These are phyloP conservation scores for Arachnopeziza araneosa DNA, from an alignment of 2,329 filamentous ascomycete genomes.

Conservation along the genomic window DNA sequence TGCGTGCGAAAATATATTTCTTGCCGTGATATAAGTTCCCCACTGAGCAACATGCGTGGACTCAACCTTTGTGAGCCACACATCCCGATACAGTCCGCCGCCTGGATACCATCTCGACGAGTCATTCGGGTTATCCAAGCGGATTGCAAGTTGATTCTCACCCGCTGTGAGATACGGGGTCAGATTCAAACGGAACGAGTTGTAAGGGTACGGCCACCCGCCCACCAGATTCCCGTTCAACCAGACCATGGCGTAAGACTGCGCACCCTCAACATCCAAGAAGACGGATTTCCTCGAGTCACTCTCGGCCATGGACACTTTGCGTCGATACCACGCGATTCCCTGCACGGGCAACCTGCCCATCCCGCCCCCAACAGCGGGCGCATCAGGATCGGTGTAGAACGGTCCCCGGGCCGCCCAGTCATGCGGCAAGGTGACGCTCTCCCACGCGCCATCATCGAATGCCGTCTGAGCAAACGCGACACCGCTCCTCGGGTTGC, in stretches of 20 bases:
- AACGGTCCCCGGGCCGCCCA: constrained; percentile 46
- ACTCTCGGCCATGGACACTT: constrained; percentile 32
- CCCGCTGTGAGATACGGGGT: constrained; percentile 37
- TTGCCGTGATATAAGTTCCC: constrained; percentile 45
- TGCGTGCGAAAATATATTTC: constrained; percentile 37
- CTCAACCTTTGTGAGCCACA: constrained; percentile 48
- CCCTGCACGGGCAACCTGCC: constrained; percentile 45
- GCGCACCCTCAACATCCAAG: constrained; percentile 30
- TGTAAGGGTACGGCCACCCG: no score
- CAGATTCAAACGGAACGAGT: constrained; percentile 39
- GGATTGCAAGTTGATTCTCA: constrained; percentile 43
- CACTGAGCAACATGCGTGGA: constrained; percentile 43
- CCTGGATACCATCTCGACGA: constrained; percentile 51
- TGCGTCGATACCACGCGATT: constrained; percentile 47
- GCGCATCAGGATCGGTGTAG: constrained; percentile 17
- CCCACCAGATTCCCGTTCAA: no score
- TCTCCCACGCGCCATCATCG: constrained; percentile 29
- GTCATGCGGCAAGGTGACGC: constrained; percentile 41
- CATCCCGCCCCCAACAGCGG: constrained; percentile 34
- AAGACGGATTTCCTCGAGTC: constrained; percentile 35
- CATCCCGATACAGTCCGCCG: constrained; percentile 47
- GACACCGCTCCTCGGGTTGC: constrained; percentile 26
- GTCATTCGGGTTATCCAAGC: constrained; percentile 43
- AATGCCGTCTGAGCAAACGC: constrained; percentile 31
- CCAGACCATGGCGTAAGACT: no score